A percentile compares a stretch with the other conserved stretches of the same genome.
phyloP scores from a whole-genome alignment of 2,329 filamentous ascomycete species.

The Stemphylium beticola region DNA sequence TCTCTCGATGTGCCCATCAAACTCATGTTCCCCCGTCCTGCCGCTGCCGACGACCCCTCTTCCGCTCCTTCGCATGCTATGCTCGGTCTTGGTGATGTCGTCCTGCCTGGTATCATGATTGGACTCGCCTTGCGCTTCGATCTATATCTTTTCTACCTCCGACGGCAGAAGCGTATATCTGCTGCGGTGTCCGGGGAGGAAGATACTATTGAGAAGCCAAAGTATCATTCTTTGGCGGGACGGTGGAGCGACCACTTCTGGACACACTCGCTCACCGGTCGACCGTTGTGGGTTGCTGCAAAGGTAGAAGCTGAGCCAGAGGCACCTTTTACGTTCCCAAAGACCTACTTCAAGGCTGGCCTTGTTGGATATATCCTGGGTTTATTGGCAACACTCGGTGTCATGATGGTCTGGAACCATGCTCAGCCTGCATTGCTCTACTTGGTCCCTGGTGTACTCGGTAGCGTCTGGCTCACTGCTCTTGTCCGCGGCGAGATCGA shows the following conservation, averaged over 20 bases:
- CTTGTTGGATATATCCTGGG: slow-evolving; percentile 78
- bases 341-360: slow-evolving; percentile 83
- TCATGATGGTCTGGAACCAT: slow-evolving; percentile 78
- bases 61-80: slow-evolving; percentile 64
- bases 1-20: slow-evolving; percentile 93
- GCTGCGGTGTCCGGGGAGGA: slow-evolving; percentile 15
- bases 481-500: slow-evolving; percentile 71
- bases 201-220: slow-evolving; percentile 44
- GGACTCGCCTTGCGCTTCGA: slow-evolving; percentile 90
- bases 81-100: slow-evolving; percentile 92
- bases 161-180: slow-evolving; percentile 58
- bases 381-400: slow-evolving; percentile 76
- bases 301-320: slow-evolving; percentile 18
- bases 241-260: slow-evolving; percentile 87
- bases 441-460: slow-evolving; percentile 84
- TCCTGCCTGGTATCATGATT: slow-evolving; percentile 90
- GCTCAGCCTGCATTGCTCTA: slow-evolving; percentile 92
- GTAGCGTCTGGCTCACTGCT: slow-evolving; percentile 77
- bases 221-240: slow-evolving; percentile 62
- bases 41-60: slow-evolving; percentile 53
- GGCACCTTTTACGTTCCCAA: slow-evolving; percentile 66
- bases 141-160: slow-evolving; percentile 80
- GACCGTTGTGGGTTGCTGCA: slow-evolving; percentile 29
- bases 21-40: slow-evolving; percentile 77
- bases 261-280: slow-evolving; percentile 57